These are phyloP conservation scores for Penicillium manginii DNA, from an alignment of 495 filamentous ascomycete species.

Conservation along the genomic window DNA sequence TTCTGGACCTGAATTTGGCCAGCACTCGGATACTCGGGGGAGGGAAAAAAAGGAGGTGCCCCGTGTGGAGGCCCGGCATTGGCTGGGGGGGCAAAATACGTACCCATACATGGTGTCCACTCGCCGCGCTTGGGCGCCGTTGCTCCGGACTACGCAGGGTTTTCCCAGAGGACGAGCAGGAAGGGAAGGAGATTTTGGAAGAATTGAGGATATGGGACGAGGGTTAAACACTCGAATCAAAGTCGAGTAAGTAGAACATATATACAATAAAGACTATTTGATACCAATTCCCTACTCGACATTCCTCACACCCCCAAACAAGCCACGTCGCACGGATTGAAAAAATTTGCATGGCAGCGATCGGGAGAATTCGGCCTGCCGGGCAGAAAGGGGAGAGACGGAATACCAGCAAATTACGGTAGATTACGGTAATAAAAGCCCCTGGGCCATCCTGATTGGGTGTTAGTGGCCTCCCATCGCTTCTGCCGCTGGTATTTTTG, in stretches of 20 bases:
- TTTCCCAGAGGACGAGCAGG: neutral
- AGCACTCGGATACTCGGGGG: slow-evolving; percentile 30
- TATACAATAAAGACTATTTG: neutral
- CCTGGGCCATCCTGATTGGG: slow-evolving; percentile 31
- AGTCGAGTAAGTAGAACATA: neutral
- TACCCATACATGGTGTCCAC: slow-evolving; percentile 26
- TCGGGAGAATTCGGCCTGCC: slow-evolving; percentile 52
- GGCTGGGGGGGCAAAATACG: slow-evolving; percentile 31
- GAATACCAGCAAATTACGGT: no score
- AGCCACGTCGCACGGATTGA: slow-evolving; percentile 4
- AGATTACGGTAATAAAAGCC: slow-evolving; percentile 16
- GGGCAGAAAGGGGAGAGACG: slow-evolving; percentile 18
- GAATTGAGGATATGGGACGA: neutral
- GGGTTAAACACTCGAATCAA: neutral
- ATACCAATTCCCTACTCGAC: neutral
- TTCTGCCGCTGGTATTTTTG: slow-evolving; percentile 51
- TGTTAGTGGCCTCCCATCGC: slow-evolving; percentile 42
- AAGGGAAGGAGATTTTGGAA: neutral
- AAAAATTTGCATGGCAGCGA: slow-evolving; percentile 19
- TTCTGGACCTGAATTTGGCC: no score
- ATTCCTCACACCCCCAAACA: neutral
- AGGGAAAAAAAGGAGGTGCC: slow-evolving; percentile 32
- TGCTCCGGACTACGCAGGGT: slow-evolving; percentile 27
- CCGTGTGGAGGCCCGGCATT: slow-evolving; percentile 29
- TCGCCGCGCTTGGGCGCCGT: slow-evolving; percentile 32